Conservation (phyloP, 352 stramenopile genomes). For the Globisporangium cylindrosporum region DNA sequence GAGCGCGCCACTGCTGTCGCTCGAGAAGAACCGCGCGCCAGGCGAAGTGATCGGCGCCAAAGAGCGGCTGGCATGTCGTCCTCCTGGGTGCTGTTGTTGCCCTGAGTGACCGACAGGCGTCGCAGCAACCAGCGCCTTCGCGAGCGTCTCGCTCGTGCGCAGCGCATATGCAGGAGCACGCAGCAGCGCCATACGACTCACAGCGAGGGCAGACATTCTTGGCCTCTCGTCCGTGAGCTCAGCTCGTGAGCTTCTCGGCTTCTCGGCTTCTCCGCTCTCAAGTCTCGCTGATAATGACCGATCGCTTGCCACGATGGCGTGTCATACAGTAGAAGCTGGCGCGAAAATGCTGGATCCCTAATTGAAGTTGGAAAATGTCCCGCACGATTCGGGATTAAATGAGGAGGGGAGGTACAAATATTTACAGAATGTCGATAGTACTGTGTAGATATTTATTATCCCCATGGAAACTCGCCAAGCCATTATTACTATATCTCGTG, state of each 20-base stretch:
- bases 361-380: not conserved
- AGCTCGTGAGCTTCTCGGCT: not conserved
- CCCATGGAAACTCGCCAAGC: not conserved
- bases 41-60: not conserved
- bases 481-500: no score
- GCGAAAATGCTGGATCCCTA: not conserved
- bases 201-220: not conserved
- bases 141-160: not conserved
- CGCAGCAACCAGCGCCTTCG: not conserved
- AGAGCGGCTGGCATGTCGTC: not conserved
- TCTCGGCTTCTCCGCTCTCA: no score
- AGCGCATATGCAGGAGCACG: not conserved
- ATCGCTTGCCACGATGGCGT: not conserved
- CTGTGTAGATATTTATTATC: not conserved
- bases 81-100: not conserved
- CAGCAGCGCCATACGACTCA: not conserved
- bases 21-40: not conserved
- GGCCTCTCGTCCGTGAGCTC: not conserved
- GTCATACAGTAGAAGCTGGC: not conserved
- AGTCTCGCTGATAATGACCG: not conserved
- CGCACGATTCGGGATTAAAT: not conserved
- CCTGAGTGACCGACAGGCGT: not conserved
- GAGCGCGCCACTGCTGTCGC: slow-evolving; percentile 14
- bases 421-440: not conserved
- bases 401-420: not conserved